These are phyloP conservation scores for Suhomyces emberorum DNA, from an alignment of 805 yeast species.

Conservation along the genomic window DNA sequence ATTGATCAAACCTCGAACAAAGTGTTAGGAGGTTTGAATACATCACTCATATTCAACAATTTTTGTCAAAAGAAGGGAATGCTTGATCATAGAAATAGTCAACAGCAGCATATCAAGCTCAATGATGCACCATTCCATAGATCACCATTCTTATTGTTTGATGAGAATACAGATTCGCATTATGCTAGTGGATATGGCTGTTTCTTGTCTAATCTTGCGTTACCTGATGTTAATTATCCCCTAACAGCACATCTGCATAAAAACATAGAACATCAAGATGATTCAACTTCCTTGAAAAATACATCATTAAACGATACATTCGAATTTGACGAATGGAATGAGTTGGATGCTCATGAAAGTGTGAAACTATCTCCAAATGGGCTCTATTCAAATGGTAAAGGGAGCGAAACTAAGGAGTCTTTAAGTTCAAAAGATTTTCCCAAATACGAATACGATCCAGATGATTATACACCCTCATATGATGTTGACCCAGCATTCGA, in stretches of 20 bases:
- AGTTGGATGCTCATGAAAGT: neutral
- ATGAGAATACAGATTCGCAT: constrained; percentile 41
- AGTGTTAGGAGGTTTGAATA: constrained; percentile 43
- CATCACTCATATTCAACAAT: constrained; percentile 59
- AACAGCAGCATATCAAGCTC: constrained; percentile 59
- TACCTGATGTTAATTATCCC: constrained; percentile 65
- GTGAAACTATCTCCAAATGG: neutral
- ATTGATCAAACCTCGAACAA: constrained; percentile 14
- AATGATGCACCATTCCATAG: constrained; percentile 88
- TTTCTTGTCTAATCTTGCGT: constrained; percentile 56
- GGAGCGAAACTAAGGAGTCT: neutral
- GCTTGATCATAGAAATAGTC: constrained; percentile 45
- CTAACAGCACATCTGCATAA: constrained; percentile 24
- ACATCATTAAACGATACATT: neutral
- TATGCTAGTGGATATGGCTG: constrained; percentile 52
- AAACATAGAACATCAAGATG: too few species aligned
- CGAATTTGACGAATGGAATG: neutral
- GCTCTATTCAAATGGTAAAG: neutral
- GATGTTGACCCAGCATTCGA: constrained; percentile 40
- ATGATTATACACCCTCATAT: constrained; percentile 30
- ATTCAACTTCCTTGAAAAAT: neutral
- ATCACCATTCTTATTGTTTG: constrained; percentile 64
- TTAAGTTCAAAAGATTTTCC: neutral
- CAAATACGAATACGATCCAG: constrained; percentile 8
- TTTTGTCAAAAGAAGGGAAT: constrained; percentile 54